Conservation (phyloP, 192 early-diverging fungal genomes). For the Gonapodya prolifera region DNA sequence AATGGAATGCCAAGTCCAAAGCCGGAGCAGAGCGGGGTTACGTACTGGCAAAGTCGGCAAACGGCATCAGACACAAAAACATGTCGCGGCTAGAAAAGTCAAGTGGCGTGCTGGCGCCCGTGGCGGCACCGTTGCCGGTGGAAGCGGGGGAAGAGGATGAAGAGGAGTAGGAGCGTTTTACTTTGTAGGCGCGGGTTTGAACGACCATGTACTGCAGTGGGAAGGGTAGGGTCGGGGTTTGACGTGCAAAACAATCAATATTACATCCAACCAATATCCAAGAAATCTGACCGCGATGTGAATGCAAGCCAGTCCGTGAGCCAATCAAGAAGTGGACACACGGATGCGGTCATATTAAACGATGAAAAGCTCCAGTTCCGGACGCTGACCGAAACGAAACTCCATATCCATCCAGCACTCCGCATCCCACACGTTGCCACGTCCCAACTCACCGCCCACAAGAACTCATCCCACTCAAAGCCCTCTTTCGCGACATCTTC, state of each 20-base stretch:
- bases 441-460: not conserved
- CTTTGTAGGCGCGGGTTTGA: constrained; percentile 4
- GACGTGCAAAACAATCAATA: no score
- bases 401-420: no score
- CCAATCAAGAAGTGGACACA: no score
- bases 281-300: no score
- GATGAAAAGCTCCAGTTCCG: no score
- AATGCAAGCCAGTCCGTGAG: no score
- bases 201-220: constrained; percentile 3
- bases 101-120: not conserved
- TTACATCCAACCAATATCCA: no score
- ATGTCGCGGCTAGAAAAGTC: not conserved
- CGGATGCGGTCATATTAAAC: no score
- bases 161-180: not conserved
- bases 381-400: no score
- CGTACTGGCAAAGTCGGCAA: not conserved
- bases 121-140: not conserved
- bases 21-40: no score
- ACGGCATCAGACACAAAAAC: not conserved
- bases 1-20: no score
- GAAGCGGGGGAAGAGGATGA: not conserved
- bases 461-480: not conserved
- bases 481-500: not conserved
- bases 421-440: no score
- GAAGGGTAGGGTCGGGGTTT: not conserved